Percentiles rank a stretch among this genome's conserved stretches.
Conservation (phyloP, 1,139 yeast species). For the Suhomyces maxii region DNA sequence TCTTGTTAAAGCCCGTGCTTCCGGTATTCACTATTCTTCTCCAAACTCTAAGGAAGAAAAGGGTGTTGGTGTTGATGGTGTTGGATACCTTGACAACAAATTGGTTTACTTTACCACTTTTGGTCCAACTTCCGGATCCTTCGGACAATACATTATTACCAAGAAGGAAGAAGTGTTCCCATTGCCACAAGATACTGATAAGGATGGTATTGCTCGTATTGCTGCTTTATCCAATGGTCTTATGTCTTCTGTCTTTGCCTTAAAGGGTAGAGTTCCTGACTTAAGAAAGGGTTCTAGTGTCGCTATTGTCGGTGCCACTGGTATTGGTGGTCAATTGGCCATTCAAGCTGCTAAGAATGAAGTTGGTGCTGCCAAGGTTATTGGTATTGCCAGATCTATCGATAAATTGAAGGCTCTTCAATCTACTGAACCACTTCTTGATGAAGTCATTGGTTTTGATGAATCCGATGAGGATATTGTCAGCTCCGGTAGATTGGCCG, state of each 20-base stretch:
- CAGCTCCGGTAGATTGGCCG: slow-evolving; percentile 3
- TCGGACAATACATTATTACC: slow-evolving; percentile 12
- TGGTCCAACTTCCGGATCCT: slow-evolving; percentile 11
- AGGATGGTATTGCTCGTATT: slow-evolving; percentile 11
- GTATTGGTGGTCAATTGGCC: slow-evolving; percentile 20
- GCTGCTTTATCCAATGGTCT: slow-evolving; percentile 17
- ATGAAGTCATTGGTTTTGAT: slow-evolving; percentile 10
- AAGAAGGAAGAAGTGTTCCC: slow-evolving; percentile 10
- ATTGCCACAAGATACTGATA: slow-evolving; percentile 11
- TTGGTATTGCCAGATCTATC: slow-evolving; percentile 15
- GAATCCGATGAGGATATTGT: slow-evolving; percentile 5
- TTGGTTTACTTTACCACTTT: slow-evolving; percentile 15
- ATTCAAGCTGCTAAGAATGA: slow-evolving; percentile 16
- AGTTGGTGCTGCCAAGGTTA: slow-evolving; percentile 16
- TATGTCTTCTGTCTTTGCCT: slow-evolving; percentile 13
- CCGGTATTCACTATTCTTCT: slow-evolving; percentile 18
- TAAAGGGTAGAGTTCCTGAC: slow-evolving; percentile 12
- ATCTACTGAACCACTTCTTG: slow-evolving; percentile 11
- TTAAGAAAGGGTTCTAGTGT: slow-evolving; percentile 12
- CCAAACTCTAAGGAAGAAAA: slow-evolving; percentile 3
- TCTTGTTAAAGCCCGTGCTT: slow-evolving; percentile 18
- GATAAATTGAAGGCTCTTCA: slow-evolving; percentile 10
- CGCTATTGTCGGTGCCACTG: slow-evolving; percentile 20
- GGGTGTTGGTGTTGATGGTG: slow-evolving; percentile 18
- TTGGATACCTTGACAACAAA: slow-evolving; percentile 13